Conservation (phyloP, 2,329 filamentous ascomycete species). For the Venturia effusa region DNA sequence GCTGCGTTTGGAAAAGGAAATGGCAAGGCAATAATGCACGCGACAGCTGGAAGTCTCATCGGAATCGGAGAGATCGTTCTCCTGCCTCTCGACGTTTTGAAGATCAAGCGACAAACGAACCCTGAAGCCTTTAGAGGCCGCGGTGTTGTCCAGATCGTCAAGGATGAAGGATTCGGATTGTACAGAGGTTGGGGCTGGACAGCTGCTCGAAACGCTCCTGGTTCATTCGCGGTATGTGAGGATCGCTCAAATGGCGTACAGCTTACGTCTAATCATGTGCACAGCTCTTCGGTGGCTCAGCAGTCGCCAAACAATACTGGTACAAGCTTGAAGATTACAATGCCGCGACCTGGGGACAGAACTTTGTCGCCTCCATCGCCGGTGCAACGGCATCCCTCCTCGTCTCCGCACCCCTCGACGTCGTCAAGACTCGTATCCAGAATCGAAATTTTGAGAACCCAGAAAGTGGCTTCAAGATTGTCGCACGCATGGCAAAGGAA, state of each 20-base stretch:
- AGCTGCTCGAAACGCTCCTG: constrained; percentile 89
- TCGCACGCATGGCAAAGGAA: constrained; percentile 85
- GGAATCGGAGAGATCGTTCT: constrained; percentile 96
- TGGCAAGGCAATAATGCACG: constrained; percentile 96
- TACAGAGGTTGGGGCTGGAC: constrained; percentile 98
- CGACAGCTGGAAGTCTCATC: constrained; percentile 86
- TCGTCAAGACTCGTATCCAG: constrained; percentile 97
- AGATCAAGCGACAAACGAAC: constrained; percentile 99
- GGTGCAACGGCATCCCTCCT: constrained; percentile 92
- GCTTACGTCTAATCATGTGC: background rate
- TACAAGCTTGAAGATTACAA: constrained; percentile 92
- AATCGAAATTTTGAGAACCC: constrained; percentile 99
- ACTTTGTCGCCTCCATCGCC: constrained; percentile 92
- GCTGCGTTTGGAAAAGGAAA: constrained; percentile 88
- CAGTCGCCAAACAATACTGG: constrained; percentile 94
- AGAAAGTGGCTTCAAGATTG: constrained; percentile 83
- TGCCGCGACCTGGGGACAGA: constrained; percentile 84
- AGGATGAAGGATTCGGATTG: constrained; percentile 87
- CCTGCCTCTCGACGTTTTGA: constrained; percentile 88
- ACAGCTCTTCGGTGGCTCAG: constrained; percentile 90
- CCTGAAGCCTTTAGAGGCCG: constrained; percentile 94
- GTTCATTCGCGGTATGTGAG: constrained; percentile 77
- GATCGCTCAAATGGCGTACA: constrained; percentile 15
- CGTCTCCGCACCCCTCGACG: constrained; percentile 90
- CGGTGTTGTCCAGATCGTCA: constrained; percentile 78